Evolutionary conservation across 495 filamentous ascomycete genomes (phyloP), one percentile per base, ranked within the genome.

Genomic region (Pseudoneurospora amorphoporcata): DNA sequence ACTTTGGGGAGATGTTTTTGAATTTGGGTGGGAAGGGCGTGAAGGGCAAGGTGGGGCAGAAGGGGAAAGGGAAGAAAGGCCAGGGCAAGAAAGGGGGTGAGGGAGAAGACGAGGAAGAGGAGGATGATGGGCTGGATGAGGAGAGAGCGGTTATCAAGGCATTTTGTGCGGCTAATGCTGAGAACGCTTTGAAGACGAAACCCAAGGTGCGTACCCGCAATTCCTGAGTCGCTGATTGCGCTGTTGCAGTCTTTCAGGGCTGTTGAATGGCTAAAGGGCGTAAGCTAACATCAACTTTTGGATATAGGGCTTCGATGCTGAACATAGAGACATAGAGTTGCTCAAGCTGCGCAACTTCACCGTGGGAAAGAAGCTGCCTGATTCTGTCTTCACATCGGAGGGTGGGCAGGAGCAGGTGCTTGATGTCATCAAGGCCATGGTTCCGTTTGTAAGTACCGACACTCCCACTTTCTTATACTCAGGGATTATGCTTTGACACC

Each of bases 171-270:
- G 79, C 81, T 61, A 97, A 95, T 75, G 80, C 83, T 72, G 89
- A 90, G 74, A 90, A 87, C 71, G 92, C 92, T 58, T 83, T 97
- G 12, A 95, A 95, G 85, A 94, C 87, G 43, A 92, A 91, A 77
- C 94, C 94, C 0, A 95, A 94, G 88, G 92, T 94, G 80, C 75
- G 87, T 80, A 23, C 23, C 23, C 37, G 39, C 35, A 61, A 58
- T 71, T 58, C 35, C 17, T 23, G 35, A 35, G 1, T 10, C 23
- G 70, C 12, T 16, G 4, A 14, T 16, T 32, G 12, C 29, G 12
- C 2, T 61, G 23, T 32, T 58, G 47, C 23, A 23, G 23, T 29
- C 10, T 32, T 58, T 16, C 6, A 23, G 29, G 5, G 14, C 9
- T 16, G 6, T 61, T 35, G 23, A 38, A 8, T n/a, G 39, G 45